Percentiles rank a stretch among this genome's conserved stretches.
Evolutionary conservation across 768 basidiomycete species (phyloP).

Genomic region (Glaciozyma antarctica): DNA sequence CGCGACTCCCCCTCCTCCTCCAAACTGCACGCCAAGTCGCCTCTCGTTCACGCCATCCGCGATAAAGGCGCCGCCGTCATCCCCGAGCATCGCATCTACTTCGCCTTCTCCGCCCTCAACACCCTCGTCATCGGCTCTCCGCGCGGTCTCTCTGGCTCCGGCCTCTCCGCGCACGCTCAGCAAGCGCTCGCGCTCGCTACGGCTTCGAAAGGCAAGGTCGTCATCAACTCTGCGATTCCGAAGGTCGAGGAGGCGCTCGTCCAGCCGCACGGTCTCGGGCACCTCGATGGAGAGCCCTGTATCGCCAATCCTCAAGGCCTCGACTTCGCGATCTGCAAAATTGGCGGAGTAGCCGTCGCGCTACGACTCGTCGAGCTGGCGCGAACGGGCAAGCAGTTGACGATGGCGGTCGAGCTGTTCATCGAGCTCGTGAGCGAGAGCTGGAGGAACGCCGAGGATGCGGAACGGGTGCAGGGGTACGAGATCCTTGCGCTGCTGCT

Average conservation of each 20-base stretch:
- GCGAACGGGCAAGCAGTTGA: conserved; percentile 45
- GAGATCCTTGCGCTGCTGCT: conserved; percentile 71
- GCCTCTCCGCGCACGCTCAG: not conserved
- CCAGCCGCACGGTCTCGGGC: conserved; percentile 5
- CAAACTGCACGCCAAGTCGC: not conserved
- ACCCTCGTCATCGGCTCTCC: not conserved
- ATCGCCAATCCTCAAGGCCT: conserved; percentile 42
- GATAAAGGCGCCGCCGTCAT: conserved; percentile 6
- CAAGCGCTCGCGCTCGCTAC: not conserved
- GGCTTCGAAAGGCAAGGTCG: not conserved
- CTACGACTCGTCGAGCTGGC: conserved; percentile 68
- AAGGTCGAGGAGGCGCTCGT: conserved; percentile 1
- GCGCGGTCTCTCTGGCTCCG: not conserved
- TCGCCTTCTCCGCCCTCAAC: conserved; percentile 8
- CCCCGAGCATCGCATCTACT: conserved; percentile 11
- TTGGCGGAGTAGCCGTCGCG: conserved; percentile 69
- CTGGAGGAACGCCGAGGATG: conserved; percentile 92
- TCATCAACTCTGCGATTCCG: conserved; percentile 8
- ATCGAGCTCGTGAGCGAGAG: conserved; percentile 68
- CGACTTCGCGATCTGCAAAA: conserved; percentile 67
- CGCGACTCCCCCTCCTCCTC: not conserved
- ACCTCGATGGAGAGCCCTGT: not conserved
- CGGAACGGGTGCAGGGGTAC: conserved; percentile 59
- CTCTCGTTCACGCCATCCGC: conserved; percentile 8
- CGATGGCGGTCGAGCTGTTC: conserved; percentile 53